Base-by-base conservation (phyloP, 1,284 basidiomycete genomes). In the Cronartium ribicola region DNA sequence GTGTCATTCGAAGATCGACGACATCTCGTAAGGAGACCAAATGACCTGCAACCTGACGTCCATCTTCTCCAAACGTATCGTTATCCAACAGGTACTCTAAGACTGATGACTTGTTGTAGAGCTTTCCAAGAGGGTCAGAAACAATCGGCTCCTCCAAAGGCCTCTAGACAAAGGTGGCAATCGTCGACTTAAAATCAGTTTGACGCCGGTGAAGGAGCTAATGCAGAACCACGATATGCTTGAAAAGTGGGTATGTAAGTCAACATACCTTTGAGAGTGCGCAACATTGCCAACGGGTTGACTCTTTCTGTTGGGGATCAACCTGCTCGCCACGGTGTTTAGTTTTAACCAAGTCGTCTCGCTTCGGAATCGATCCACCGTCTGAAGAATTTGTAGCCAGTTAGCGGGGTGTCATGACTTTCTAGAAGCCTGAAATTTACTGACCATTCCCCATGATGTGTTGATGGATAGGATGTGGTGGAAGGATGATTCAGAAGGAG, bases 81-180 rank as follows among this genome's bases (percentile, higher is more conserved):
- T 76, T 77, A 62, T 94, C 89, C 36, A 96, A 83, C 44, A 95
- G 84, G 81, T 88, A 94, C 80, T 94, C 91, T 64, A 96, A 85
- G 57, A 96, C 84, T 0, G 92, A 88, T 79, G 94, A 93, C 81
- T 94, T 95, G 83, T 96, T 97, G 81, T 95, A 96, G 1, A 96
- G 84, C 81, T 93, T 94, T 37, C 94, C 94, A 0, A 96, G 84
- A 0, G 88, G 88, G 82, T 92, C 94, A 0, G 92, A 88, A 0
- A 95, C 93, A 13, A 95, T 84, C 0, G 93, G 94, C 76, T 91
- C 88, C 78, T 88, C 86, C 2, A 96, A 84, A n/a, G 88, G 88
- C 76, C 87, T 86, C 91, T 94, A 79, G 13, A 76, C 59, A 43
- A 67, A 46, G 29, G 39, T 63, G 4, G 29, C n/a, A n/a, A 39